These are phyloP conservation scores for Leccinum ochraceum DNA, from an alignment of 768 basidiomycete species.

Conservation along the genomic window DNA sequence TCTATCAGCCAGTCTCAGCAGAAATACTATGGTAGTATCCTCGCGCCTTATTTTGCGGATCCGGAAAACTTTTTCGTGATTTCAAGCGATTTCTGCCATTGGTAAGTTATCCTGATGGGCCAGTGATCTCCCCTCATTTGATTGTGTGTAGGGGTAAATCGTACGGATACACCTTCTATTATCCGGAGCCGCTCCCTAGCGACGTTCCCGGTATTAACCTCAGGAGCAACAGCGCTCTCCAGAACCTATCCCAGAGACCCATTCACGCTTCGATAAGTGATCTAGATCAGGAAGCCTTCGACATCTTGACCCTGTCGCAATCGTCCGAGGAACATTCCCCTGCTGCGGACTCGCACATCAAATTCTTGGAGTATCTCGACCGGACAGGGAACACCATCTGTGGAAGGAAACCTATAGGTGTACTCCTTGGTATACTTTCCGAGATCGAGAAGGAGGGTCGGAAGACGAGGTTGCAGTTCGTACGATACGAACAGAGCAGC, in stretches of 20 bases:
- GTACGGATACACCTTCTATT: constrained; percentile 88
- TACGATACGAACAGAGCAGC: constrained; percentile 93
- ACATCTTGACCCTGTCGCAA: constrained; percentile 59
- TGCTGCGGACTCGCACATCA: constrained; percentile 53
- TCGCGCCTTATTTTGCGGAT: constrained; percentile 79
- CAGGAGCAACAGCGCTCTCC: constrained; percentile 43
- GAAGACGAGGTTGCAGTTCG: constrained; percentile 63
- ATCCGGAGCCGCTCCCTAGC: constrained; percentile 58
- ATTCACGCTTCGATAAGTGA: constrained; percentile 83
- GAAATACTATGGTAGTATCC: constrained; percentile 59
- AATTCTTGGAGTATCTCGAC: constrained; percentile 67
- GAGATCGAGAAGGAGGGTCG: constrained; percentile 47
- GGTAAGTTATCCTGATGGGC: constrained; percentile 48
- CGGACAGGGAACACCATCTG: constrained; percentile 94
- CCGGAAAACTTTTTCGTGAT: constrained; percentile 86
- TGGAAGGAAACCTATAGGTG: constrained; percentile 93
- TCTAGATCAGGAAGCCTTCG: constrained; percentile 88
- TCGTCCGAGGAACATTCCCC: constrained; percentile 41
- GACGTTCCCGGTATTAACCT: constrained; percentile 50
- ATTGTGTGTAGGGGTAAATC: constrained; percentile 65
- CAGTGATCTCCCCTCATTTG: background rate
- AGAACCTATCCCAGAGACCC: constrained; percentile 48
- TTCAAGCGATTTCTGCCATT: constrained; percentile 98
- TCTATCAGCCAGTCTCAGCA: constrained; percentile 64
- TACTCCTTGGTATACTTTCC: constrained; percentile 78